Conservation (phyloP, 2,329 filamentous ascomycete genomes). For the Paecilomyces dactylethromorphus region DNA sequence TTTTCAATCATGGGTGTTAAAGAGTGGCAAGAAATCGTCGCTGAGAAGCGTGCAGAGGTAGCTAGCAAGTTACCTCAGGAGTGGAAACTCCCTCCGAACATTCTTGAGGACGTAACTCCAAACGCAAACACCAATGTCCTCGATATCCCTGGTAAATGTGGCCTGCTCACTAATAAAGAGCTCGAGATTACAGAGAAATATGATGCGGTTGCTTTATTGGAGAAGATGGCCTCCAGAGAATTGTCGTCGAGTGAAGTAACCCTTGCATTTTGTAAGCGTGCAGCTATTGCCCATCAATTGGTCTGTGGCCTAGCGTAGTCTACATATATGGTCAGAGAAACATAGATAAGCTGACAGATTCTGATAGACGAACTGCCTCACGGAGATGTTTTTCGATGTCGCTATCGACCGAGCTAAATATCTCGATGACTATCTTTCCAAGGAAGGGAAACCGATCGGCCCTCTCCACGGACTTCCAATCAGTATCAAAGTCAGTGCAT, state of each 20-base stretch:
- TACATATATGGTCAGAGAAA: neutral
- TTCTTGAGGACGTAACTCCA: neutral
- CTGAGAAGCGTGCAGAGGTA: neutral
- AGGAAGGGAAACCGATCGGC: constrained; percentile 22
- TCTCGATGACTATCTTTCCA: constrained; percentile 27
- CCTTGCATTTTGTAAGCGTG: constrained; percentile 7
- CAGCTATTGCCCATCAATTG: constrained; percentile 19
- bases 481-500: constrained; percentile 26
- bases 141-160: neutral
- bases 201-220: neutral
- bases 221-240: neutral
- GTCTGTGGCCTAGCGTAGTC: neutral
- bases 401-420: constrained; percentile 30
- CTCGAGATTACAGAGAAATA: neutral
- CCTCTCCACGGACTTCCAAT: constrained; percentile 36
- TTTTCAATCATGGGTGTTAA: neutral
- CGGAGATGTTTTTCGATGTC: constrained; percentile 30
- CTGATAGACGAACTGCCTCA: constrained; percentile 27
- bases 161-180: neutral
- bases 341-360: neutral
- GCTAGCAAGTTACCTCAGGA: neutral
- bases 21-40: neutral
- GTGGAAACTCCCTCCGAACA: neutral
- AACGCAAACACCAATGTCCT: neutral
- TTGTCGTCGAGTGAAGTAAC: neutral